Conservation (phyloP, 1,284 basidiomycete species). For the Cryptococcus sp. region DNA sequence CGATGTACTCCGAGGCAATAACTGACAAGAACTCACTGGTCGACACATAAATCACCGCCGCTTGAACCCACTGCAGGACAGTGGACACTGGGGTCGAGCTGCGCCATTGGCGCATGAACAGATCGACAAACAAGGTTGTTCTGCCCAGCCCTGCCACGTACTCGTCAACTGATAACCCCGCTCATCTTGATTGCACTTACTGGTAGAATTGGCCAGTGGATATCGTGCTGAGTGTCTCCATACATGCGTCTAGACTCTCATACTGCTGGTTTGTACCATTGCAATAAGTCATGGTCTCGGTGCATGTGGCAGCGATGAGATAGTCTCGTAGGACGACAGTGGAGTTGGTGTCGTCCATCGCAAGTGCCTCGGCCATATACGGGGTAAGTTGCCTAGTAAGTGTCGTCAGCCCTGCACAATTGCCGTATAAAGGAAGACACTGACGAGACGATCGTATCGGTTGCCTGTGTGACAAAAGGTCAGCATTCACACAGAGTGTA, state of each 20-base stretch:
- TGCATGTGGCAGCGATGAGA: constrained; percentile 6
- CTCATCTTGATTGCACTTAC: not conserved
- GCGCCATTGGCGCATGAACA: constrained; percentile 14
- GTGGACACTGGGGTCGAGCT: constrained; percentile 12
- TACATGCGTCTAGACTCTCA: constrained; percentile 5
- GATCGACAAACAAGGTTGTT: constrained; percentile 15
- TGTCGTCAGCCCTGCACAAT: not conserved
- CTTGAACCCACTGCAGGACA: constrained; percentile 12
- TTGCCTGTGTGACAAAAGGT: not conserved
- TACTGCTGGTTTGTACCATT: constrained; percentile 12
- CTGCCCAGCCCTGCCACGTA: not conserved
- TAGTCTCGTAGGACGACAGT: constrained; percentile 1
- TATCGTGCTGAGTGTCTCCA: not conserved
- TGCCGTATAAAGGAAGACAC: not conserved
- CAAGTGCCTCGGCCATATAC: constrained; percentile 6
- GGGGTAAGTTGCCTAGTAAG: constrained; percentile 4
- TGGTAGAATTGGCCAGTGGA: constrained; percentile 12
- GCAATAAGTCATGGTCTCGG: constrained; percentile 2
- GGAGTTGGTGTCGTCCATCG: not conserved
- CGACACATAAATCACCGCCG: not conserved
- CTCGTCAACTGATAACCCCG: constrained; percentile 8
- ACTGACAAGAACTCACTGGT: not conserved
- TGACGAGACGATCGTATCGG: not conserved
- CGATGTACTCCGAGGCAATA: not conserved
- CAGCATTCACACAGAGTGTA: not conserved